These are phyloP conservation scores for Lathyrus sativus DNA, from an alignment of 306 rosid species.

Conservation along the genomic window DNA sequence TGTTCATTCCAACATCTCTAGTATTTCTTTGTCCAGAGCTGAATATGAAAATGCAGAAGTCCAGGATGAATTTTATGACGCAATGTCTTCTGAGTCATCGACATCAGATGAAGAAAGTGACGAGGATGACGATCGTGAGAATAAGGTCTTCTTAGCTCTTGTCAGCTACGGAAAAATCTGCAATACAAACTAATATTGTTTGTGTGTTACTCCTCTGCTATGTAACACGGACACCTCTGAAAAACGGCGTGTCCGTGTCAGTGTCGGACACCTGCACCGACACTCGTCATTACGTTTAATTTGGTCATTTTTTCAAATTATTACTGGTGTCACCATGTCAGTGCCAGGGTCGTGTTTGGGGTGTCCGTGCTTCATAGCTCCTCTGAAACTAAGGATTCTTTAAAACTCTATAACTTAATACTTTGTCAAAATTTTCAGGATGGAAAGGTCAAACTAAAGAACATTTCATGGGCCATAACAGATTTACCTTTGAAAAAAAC, in stretches of 20 bases:
- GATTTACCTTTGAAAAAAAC: constrained; percentile 46
- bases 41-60: constrained; percentile 56
- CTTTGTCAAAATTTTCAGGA: constrained; percentile 45
- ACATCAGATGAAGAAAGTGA: constrained; percentile 49
- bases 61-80: constrained; percentile 90
- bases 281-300: too few relatives aligned
- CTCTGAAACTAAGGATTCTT: background rate
- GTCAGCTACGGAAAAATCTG: constrained; percentile 7
- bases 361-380: too few relatives aligned
- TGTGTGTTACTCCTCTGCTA: background rate
- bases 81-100: constrained; percentile 66
- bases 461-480: constrained; percentile 57
- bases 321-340: too few relatives aligned
- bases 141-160: constrained; percentile 49
- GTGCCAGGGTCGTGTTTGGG: too few relatives aligned
- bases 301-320: too few relatives aligned
- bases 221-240: too few relatives aligned
- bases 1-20: constrained; percentile 53
- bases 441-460: constrained; percentile 51
- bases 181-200: background rate
- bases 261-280: too few relatives aligned
- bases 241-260: too few relatives aligned
- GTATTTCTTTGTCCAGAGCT: constrained; percentile 50
- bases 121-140: constrained; percentile 22
- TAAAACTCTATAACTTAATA: constrained; percentile 31